phyloP scores from a whole-genome alignment of 495 filamentous ascomycete genomes.

The Penicillium cosmopolitanum region DNA sequence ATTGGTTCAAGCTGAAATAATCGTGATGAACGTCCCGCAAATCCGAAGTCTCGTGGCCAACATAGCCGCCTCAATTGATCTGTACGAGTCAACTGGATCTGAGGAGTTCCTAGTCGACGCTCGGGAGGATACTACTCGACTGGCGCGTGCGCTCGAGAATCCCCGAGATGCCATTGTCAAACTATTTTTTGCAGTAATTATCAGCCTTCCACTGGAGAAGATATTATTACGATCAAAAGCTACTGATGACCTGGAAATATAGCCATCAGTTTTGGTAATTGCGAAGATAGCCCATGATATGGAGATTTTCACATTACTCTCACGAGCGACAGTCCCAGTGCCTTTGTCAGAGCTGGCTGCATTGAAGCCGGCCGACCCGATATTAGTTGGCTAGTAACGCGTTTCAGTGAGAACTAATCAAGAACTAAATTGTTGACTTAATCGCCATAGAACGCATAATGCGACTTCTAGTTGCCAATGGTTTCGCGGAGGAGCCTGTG shows the following conservation, averaged over 20 bases:
- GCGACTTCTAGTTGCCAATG: constrained; percentile 7
- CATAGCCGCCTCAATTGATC: neutral
- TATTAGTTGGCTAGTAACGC: constrained; percentile 2
- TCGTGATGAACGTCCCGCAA: neutral
- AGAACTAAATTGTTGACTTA: neutral
- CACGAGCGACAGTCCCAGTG: neutral
- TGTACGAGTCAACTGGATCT: neutral
- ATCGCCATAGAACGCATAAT: constrained; percentile 7
- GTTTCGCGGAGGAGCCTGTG: neutral
- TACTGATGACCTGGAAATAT: neutral
- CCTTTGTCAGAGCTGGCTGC: constrained; percentile 7
- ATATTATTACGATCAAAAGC: neutral
- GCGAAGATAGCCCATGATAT: constrained; percentile 10
- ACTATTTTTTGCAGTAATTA: neutral
- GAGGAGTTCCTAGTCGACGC: neutral
- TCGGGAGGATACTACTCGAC: neutral
- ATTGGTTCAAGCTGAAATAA: neutral
- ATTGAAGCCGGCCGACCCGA: neutral
- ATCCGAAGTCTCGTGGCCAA: neutral
- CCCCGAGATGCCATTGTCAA: neutral
- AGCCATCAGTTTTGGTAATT: constrained; percentile 1
- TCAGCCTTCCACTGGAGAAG: neutral
- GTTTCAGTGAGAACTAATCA: neutral
- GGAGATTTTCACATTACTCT: constrained; percentile 8
- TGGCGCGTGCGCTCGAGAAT: neutral